Conservation (phyloP, 2,329 filamentous ascomycete genomes). For the Colletotrichum orchidophilum region DNA sequence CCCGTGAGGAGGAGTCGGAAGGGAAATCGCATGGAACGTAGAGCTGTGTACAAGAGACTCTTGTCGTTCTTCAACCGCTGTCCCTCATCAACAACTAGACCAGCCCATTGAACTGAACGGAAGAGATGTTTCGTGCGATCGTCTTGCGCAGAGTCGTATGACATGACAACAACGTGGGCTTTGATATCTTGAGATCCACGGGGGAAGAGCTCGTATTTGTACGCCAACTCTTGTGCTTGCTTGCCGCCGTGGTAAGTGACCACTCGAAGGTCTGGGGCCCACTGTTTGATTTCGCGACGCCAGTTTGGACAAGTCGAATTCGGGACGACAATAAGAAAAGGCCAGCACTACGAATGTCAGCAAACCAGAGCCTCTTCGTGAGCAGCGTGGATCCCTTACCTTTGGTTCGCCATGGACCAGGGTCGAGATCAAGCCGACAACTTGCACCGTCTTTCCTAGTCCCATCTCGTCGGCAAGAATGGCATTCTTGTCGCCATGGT, state of each 20-base stretch:
- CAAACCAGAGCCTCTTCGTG: conserved; percentile 29
- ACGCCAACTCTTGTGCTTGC: conserved; percentile 78
- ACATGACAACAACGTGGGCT: conserved; percentile 93
- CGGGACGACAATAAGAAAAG: conserved; percentile 91
- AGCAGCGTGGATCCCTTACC: conserved; percentile 38
- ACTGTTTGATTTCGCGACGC: conserved; percentile 94
- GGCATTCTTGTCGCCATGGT: conserved; percentile 82
- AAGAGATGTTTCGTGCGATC: conserved; percentile 74
- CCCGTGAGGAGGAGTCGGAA: conserved; percentile 90
- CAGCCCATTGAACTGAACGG: conserved; percentile 80
- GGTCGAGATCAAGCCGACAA: conserved; percentile 82
- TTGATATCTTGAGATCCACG: conserved; percentile 72
- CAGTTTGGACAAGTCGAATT: conserved; percentile 98
- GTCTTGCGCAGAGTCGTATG: conserved; percentile 89
- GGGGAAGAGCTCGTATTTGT: conserved; percentile 87
- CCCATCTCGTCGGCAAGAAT: conserved; percentile 99
- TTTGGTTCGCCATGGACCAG: conserved; percentile 72
- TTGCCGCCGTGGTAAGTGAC: conserved; percentile 91
- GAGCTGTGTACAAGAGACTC: conserved; percentile 79
- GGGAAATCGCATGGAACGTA: conserved; percentile 78
- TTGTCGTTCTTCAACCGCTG: conserved; percentile 95
- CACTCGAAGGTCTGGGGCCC: conserved; percentile 85
- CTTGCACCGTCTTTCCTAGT: conserved; percentile 94
- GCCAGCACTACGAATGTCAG: conserved; percentile 70
- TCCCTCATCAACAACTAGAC: conserved; percentile 92